These are phyloP conservation scores for Cryptococcus sp. DNA, from an alignment of 1,284 basidiomycete species.

Conservation along the genomic window DNA sequence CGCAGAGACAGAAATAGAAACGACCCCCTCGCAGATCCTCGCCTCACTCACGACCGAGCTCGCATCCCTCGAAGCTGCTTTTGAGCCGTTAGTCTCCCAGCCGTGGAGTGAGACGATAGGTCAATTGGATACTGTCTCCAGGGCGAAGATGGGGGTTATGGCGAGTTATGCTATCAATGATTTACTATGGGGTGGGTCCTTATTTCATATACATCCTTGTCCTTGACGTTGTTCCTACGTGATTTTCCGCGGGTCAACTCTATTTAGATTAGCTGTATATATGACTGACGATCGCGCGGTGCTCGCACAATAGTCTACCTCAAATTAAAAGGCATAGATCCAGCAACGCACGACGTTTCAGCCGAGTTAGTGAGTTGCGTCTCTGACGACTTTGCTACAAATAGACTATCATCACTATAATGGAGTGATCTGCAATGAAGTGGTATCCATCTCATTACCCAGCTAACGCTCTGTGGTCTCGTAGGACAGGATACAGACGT, in stretches of 20 bases:
- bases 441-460: background rate
- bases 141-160: constrained; percentile 48
- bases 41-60: constrained; percentile 14
- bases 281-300: background rate
- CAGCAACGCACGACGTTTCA: constrained; percentile 44
- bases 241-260: background rate
- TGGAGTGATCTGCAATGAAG: background rate
- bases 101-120: constrained; percentile 23
- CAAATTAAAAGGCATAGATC: constrained; percentile 46
- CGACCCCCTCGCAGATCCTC: constrained; percentile 7
- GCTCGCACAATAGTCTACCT: constrained; percentile 50
- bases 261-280: background rate
- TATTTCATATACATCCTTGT: background rate
- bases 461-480: background rate
- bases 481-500: constrained; percentile 44
- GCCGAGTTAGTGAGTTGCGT: constrained; percentile 38
- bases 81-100: constrained; percentile 19
- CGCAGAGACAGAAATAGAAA: background rate
- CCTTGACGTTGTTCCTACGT: too few relatives aligned
- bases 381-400: background rate
- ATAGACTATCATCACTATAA: background rate
- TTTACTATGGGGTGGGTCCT: constrained; percentile 47
- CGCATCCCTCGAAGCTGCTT: constrained; percentile 19
- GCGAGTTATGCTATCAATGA: constrained; percentile 46
- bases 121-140: constrained; percentile 24